Evolutionary conservation across 495 filamentous ascomycete genomes (phyloP), one percentile per base, ranked within the genome.

Genomic region (Podospora tetraspora): DNA sequence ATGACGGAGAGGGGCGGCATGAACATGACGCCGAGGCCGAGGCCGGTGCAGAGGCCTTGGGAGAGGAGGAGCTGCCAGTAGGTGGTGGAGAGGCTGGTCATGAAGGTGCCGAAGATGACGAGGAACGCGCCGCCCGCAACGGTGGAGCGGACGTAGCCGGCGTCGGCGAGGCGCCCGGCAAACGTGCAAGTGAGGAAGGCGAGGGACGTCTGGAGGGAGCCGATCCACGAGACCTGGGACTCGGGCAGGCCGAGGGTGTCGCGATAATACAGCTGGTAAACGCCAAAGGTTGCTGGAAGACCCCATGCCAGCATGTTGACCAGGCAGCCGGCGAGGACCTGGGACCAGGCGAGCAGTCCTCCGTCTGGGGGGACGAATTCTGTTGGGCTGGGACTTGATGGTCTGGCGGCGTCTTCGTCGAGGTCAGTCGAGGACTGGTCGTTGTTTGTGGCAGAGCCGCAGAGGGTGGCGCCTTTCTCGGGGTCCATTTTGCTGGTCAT

Each of bases 251-350:
- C 65, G 43, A 84, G 74, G 0, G 78, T 79, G 69, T 81, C 75
- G n/a, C 74, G 71, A 69, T 84, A 84, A 73, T 83, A 76, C 10
- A 81, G 77, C 73, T 84, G 81, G 43, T 78, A 84, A 25, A 84
- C 77, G 24, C 81, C 82, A 62, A 82, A 84, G 3, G 79, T 73
- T 8, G 79, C 67, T 10, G 79, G 77, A 61, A 78, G 79, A 64
- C 82, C 82, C 75, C 81, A 81, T 8, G 78, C 73, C 68, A 83
- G 69, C 34, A 77, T 74, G 72, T 80, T 80, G 71, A 80, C 72
- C 16, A 83, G 73, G 29, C 72, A 67, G 10, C 75, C 75, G 3
- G 79, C 79, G 23, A 81, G 23, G 25, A 84, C 79, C 68, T 83
- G 81, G 9, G 69, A 72, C 81, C 82, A 84, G 57, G 82, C 82